These are phyloP conservation scores for Gleditsia sinensis DNA, from an alignment of 306 rosid species.

Conservation along the genomic window DNA sequence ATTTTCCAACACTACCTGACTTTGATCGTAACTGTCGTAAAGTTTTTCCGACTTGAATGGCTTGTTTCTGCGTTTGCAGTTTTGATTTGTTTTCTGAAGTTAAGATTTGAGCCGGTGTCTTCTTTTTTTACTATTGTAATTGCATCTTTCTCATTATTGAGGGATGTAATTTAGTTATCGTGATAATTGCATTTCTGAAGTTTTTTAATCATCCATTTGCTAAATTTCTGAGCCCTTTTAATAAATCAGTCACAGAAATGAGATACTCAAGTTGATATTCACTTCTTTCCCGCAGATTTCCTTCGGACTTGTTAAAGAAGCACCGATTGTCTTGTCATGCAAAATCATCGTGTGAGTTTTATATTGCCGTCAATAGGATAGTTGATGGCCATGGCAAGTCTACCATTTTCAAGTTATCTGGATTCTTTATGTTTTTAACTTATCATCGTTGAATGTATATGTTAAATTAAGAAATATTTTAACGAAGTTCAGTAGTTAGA, in stretches of 20 bases:
- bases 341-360: constrained; percentile 62
- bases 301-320: constrained; percentile 55
- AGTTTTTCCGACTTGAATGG: no score
- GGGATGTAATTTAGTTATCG: no score
- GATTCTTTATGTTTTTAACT: not conserved
- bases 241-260: no score
- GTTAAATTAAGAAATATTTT: not conserved
- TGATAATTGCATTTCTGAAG: no score
- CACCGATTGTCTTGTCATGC: constrained; percentile 70
- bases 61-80: no score
- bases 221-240: no score
- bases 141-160: not conserved
- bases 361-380: not conserved
- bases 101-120: no score
- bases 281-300: constrained; percentile 55
- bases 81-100: no score
- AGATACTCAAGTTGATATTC: constrained; percentile 19
- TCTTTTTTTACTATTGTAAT: no score
- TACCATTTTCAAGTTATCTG: not conserved
- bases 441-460: constrained; percentile 12
- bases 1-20: no score
- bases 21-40: no score
- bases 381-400: constrained; percentile 11
- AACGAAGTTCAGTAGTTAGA: not conserved
- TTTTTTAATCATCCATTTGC: no score